A percentile compares a stretch with the other conserved stretches of the same genome.
Evolutionary conservation across 306 rosid genomes (phyloP).

Genomic region (Clitoria ternatea): DNA sequence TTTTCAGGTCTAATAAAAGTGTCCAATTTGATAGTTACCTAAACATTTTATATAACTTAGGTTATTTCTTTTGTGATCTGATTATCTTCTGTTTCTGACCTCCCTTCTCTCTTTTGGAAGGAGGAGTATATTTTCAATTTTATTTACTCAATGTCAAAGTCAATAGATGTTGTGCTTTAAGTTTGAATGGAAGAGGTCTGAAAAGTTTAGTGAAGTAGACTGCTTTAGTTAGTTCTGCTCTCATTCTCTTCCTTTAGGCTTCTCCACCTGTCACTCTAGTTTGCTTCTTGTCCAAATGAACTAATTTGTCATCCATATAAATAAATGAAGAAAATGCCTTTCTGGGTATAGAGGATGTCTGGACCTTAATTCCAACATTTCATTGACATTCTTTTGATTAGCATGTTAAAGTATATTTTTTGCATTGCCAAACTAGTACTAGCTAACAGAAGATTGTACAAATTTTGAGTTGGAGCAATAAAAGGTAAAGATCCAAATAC

Average conservation of each 20-base stretch:
- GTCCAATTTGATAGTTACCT: not conserved
- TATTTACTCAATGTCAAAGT: not conserved
- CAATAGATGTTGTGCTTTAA: not conserved
- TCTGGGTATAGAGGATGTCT: not conserved
- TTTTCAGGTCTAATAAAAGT: not conserved
- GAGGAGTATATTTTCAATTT: not conserved
- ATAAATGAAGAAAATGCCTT: not conserved
- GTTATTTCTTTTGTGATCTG: not conserved
- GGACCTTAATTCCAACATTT: not conserved
- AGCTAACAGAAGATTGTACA: not conserved
- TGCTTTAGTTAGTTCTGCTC: constrained; percentile 2
- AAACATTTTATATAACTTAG: not conserved
- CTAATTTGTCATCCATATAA: not conserved
- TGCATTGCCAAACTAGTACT: not conserved
- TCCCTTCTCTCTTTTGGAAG: not conserved
- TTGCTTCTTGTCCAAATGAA: not conserved
- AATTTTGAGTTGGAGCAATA: no score
- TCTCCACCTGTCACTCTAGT: not conserved
- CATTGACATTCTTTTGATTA: not conserved
- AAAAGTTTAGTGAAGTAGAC: not conserved
- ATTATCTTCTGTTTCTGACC: not conserved
- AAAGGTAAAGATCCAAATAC: no score
- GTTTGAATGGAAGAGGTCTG: not conserved
- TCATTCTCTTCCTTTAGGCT: not conserved
- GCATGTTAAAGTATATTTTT: not conserved